Base-by-base conservation (phyloP, 768 basidiomycete genomes). In the Hericium erinaceus region DNA sequence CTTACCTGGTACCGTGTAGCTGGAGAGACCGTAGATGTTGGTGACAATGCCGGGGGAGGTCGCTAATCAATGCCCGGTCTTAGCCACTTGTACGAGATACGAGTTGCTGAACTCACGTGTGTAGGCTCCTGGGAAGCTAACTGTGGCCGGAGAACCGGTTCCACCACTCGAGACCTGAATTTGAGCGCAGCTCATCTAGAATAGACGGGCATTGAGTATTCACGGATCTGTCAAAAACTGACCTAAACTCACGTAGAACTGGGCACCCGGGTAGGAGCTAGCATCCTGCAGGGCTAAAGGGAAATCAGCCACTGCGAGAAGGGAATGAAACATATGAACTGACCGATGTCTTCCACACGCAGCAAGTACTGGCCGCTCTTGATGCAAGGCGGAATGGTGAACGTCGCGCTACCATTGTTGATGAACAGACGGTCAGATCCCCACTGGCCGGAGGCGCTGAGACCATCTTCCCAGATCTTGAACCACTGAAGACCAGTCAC, bases 401-500 rank as follows among this genome's bases (percentile, higher is more conserved):
- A 68, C 13, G 61, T 73, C 12, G 77, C 75, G 59, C 78, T 77
- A 26, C 80, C 80, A 64, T 78, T 74, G 66, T 77, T 77, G 12
- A 68, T 65, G 49, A 79, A 73, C 53, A 81, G 61, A 2, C 70
- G 66, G 64, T 80, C 77, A n/a, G 77, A 75, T 39, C 69, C 80
- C 80, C 80, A 60, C 38, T 69, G 64, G 48, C 60, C 66, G 8
- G 63, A 63, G 46, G 67, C 64, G 46, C 20, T 39, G 33, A 70
- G 69, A 10, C 76, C 76, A 55, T 77, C 78, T 58, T 80, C 70
- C 60, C 72, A 77, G 57, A 80, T 78, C 68, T 79, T 81, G 71
- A 81, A 81, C 79, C 79, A 80, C 52, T 74, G 66, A 12, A 79
- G 67, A 22, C 80, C 75, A 3, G 79, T 80, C 2, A 80, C 75